A percentile compares a stretch with the other conserved stretches of the same genome.
These are phyloP conservation scores for Xylariaceae sp. DNA, from an alignment of 2,329 filamentous ascomycete species.

Conservation along the genomic window DNA sequence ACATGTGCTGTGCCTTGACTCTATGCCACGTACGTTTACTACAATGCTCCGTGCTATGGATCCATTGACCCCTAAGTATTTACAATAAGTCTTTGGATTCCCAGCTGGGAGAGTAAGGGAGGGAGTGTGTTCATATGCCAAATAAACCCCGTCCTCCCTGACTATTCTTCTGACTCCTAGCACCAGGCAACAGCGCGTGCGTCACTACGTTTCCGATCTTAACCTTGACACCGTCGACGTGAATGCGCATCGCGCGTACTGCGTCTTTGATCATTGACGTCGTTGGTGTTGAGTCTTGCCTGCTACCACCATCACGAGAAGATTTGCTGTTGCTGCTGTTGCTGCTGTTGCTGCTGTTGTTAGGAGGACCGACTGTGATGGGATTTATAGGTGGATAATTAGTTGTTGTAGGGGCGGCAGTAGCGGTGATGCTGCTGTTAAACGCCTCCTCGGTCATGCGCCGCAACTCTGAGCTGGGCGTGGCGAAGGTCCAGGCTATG, in stretches of 20 bases:
- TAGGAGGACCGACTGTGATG: too few species aligned
- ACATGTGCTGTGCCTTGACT: background rate
- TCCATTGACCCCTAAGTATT: too few species aligned
- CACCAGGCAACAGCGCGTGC: slow-evolving; percentile 49
- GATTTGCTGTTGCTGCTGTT: background rate
- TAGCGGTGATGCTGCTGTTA: background rate
- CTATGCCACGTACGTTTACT: too few species aligned
- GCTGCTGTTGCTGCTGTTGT: too few species aligned
- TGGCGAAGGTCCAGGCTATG: slow-evolving; percentile 79
- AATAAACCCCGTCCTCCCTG: slow-evolving; percentile 22
- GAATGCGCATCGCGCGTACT: slow-evolving; percentile 52
- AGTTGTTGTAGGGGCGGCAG: too few species aligned
- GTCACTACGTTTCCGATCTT: slow-evolving; percentile 78
- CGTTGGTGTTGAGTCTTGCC: background rate
- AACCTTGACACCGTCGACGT: slow-evolving; percentile 69
- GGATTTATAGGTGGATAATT: too few species aligned
- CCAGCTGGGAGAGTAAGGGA: too few species aligned
- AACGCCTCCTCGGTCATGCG: slow-evolving; percentile 45
- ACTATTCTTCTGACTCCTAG: slow-evolving; percentile 12
- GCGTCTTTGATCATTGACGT: background rate
- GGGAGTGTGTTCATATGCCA: slow-evolving; percentile 18
- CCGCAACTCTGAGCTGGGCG: slow-evolving; percentile 54
- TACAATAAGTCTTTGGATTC: too few species aligned
- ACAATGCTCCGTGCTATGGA: too few species aligned
- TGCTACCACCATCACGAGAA: background rate